Percentiles rank a stretch among this genome's conserved stretches.
Evolutionary conservation across 2,329 filamentous ascomycete species (phyloP).

Genomic region (Stemphylium vesicarium): DNA sequence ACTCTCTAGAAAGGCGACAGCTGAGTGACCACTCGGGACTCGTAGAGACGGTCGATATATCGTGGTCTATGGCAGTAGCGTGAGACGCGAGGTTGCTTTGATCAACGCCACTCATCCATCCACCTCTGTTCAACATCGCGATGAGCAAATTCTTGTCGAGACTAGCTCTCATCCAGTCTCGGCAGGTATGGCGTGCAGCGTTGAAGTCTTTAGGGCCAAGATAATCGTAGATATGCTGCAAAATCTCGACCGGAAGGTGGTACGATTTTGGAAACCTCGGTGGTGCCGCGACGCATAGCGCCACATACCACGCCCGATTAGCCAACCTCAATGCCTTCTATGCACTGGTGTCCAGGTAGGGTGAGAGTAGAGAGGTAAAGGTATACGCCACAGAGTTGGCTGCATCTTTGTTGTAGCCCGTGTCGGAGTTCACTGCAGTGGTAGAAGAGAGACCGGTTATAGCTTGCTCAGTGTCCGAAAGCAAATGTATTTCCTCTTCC

Average conservation of each 20-base stretch:
- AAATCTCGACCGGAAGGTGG: conserved; percentile 56
- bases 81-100: conserved; percentile 2
- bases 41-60: neutral
- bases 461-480: conserved; percentile 11
- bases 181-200: conserved; percentile 65
- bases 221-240: conserved; percentile 56
- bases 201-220: conserved; percentile 62
- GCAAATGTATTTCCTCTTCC: conserved; percentile 17
- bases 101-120: conserved; percentile 51
- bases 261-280: conserved; percentile 33
- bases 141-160: conserved; percentile 59
- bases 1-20: conserved; percentile 57
- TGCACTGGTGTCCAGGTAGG: conserved; percentile 21
- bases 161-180: conserved; percentile 65
- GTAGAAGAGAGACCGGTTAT: neutral
- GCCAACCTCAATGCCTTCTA: conserved; percentile 40
- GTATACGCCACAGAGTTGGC: neutral
- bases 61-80: neutral
- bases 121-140: conserved; percentile 62
- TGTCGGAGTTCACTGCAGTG: no score
- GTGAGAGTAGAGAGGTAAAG: conserved; percentile 11
- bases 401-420: neutral
- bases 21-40: conserved; percentile 52
- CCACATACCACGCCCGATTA: conserved; percentile 44
- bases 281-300: conserved; percentile 29